Evolutionary conservation across 768 basidiomycete genomes (phyloP).

Genomic region (Termitomyces sp.): DNA sequence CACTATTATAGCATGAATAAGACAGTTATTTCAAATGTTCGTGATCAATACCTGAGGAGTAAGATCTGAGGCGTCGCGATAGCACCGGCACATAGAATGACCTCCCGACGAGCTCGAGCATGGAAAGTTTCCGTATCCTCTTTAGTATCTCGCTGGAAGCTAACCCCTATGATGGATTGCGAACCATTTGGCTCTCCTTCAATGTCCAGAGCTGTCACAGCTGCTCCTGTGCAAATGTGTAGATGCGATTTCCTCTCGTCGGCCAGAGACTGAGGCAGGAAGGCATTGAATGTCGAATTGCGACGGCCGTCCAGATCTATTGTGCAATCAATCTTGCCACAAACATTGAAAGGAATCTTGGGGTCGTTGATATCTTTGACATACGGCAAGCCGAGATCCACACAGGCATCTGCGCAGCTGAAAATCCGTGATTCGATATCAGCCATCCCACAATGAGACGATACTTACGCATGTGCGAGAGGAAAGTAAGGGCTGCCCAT

Average conservation of each 20-base stretch:
- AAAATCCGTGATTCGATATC: neutral
- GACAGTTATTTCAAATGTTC: neutral
- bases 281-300: slow-evolving; percentile 15
- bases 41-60: slow-evolving; percentile 1
- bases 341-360: slow-evolving; percentile 3
- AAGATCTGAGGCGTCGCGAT: slow-evolving; percentile 8
- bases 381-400: slow-evolving; percentile 12
- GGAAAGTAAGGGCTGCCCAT: slow-evolving; percentile 5
- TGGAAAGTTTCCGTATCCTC: neutral
- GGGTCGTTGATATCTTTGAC: slow-evolving; percentile 13
- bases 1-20: neutral
- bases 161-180: neutral
- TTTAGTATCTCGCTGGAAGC: neutral
- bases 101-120: slow-evolving; percentile 4
- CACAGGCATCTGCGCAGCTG: slow-evolving; percentile 10
- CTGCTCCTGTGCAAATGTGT: slow-evolving; percentile 9
- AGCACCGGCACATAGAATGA: slow-evolving; percentile 6
- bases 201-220: slow-evolving; percentile 2
- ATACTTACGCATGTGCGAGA: neutral
- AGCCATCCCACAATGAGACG: neutral
- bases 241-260: slow-evolving; percentile 1
- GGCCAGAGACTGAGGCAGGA: slow-evolving; percentile 9
- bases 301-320: slow-evolving; percentile 10
- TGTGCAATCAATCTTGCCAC: slow-evolving; percentile 9
- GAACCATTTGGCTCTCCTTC: neutral